Evolutionary conservation across 1,284 basidiomycete genomes (phyloP).

Genomic region (Naganishia cerealis): DNA sequence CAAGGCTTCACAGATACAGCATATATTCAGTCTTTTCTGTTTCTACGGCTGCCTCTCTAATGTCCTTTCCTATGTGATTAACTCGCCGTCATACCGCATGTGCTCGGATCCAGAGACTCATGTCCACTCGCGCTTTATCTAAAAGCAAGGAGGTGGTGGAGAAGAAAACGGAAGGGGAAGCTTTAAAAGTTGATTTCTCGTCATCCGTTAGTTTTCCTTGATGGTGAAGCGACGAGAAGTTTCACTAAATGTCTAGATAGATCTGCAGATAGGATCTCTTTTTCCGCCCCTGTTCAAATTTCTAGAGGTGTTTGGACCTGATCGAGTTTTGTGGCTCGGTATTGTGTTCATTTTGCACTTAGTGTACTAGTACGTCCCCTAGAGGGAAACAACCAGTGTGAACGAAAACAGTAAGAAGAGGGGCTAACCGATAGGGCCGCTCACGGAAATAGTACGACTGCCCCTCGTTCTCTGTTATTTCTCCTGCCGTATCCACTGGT

Average conservation of each 20-base stretch:
- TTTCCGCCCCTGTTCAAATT: conserved; percentile 29
- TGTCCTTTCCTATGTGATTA: too few relatives aligned
- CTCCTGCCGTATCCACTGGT: conserved; percentile 27
- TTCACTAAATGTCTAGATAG: background rate
- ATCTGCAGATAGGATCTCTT: conserved; percentile 22
- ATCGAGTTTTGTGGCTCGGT: conserved; percentile 24
- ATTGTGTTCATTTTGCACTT: conserved; percentile 18
- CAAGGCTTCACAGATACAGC: too few relatives aligned
- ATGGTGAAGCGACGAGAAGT: too few relatives aligned
- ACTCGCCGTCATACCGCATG: too few relatives aligned
- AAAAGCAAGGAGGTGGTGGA: background rate
- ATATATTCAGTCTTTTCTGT: too few relatives aligned
- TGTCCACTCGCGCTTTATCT: background rate
- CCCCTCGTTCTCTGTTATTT: conserved; percentile 21
- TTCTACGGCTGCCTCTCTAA: too few relatives aligned
- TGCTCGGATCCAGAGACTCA: too few relatives aligned
- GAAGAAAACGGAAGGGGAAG: conserved; percentile 24
- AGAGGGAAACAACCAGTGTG: background rate
- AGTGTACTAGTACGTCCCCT: conserved; percentile 21
- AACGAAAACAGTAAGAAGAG: too few relatives aligned
- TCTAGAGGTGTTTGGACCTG: conserved; percentile 27
- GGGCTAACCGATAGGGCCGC: too few relatives aligned
- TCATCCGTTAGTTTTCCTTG: conserved; percentile 15
- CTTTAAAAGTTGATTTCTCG: conserved; percentile 21
- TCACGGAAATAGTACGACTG: conserved; percentile 6